A percentile compares a stretch with the other conserved stretches of the same genome.
Evolutionary conservation across 176 grass and related monocot genomes (phyloP).

Genomic region (Coix lacrymajobi): DNA sequence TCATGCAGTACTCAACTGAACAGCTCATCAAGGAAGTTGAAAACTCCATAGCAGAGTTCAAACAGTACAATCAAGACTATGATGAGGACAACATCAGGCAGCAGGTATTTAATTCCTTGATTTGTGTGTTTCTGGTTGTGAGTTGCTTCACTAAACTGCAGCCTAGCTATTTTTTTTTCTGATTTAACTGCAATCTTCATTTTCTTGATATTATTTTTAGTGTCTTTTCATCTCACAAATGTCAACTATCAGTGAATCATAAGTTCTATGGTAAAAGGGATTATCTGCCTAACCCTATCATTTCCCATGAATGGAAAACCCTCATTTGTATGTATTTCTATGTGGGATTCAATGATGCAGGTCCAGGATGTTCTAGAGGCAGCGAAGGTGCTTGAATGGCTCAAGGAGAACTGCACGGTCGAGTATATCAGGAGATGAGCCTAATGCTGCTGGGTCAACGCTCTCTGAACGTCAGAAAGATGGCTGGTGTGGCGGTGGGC

Average conservation of each 20-base stretch:
- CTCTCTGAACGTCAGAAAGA: not conserved
- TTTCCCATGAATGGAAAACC: not conserved
- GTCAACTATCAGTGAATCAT: not conserved
- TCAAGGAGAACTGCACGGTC: conserved; percentile 73
- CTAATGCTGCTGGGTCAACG: not conserved
- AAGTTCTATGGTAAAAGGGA: not conserved
- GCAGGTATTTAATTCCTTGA: conserved; percentile 47
- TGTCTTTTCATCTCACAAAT: not conserved
- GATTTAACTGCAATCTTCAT: not conserved
- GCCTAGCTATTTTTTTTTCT: not conserved
- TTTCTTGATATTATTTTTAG: not conserved
- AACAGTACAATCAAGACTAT: conserved; percentile 85
- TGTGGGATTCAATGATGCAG: conserved; percentile 24
- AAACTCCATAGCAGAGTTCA: conserved; percentile 79
- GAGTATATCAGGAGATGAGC: conserved; percentile 53
- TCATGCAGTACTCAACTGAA: conserved; percentile 70
- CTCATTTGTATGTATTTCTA: not conserved
- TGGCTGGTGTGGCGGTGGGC: not conserved
- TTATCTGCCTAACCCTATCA: not conserved
- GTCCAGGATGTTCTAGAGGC: conserved; percentile 80
- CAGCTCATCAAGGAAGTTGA: conserved; percentile 86
- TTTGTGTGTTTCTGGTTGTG: conserved; percentile 7
- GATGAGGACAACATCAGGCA: conserved; percentile 74
- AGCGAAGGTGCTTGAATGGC: conserved; percentile 89
- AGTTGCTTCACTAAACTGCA: not conserved